Conservation (phyloP, 345 rosid genomes). For the Brassica napus region DNA sequence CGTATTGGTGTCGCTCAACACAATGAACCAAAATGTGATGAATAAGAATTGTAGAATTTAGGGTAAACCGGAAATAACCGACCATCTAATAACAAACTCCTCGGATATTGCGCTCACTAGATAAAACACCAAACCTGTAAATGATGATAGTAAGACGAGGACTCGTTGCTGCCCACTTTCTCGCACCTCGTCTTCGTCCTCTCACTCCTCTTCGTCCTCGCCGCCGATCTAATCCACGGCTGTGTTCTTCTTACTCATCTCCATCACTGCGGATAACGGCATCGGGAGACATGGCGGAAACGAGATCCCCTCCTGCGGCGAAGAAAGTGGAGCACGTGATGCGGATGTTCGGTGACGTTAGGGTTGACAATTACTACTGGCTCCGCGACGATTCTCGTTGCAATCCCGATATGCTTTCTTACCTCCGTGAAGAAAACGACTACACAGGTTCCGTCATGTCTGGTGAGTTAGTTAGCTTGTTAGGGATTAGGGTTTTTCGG, state of each 20-base stretch:
- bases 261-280: conserved; percentile 9
- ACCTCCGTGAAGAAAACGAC: conserved; percentile 68
- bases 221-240: background rate
- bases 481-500: background rate
- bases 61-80: too few species aligned
- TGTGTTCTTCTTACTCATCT: background rate
- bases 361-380: conserved; percentile 89
- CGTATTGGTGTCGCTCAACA: too few species aligned
- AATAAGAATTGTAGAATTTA: too few species aligned
- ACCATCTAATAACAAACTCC: background rate
- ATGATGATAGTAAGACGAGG: conserved; percentile 17
- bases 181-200: background rate
- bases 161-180: conserved; percentile 15
- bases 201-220: conserved; percentile 14
- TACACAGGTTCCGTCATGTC: conserved; percentile 67
- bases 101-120: conserved; percentile 1
- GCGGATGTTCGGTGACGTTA: conserved; percentile 79
- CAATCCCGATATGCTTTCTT: conserved; percentile 55
- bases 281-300: conserved; percentile 32
- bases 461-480: conserved; percentile 39
- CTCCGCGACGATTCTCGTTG: conserved; percentile 92
- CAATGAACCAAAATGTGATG: too few species aligned
- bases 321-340: conserved; percentile 77
- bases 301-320: conserved; percentile 59
- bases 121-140: background rate